Conservation (phyloP, 192 early-diverging fungal genomes). For the Coemansia sp. region DNA sequence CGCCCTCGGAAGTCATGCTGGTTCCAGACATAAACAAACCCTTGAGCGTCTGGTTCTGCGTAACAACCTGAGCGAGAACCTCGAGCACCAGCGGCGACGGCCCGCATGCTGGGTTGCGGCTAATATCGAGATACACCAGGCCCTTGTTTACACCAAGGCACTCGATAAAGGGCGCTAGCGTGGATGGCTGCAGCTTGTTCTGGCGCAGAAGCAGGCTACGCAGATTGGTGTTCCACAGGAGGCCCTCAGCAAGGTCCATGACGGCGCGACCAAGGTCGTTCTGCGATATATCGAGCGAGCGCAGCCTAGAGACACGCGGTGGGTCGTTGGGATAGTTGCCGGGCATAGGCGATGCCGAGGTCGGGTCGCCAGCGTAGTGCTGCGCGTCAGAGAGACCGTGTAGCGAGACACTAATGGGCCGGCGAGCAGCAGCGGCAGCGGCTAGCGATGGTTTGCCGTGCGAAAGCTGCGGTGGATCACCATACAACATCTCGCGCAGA, state of each 20-base stretch:
- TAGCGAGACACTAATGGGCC: conserved; percentile 47
- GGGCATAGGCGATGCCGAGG: conserved; percentile 2
- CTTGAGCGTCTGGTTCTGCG: conserved; percentile 60
- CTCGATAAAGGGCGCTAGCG: conserved; percentile 47
- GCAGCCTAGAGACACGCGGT: conserved; percentile 46
- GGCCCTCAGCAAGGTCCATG: conserved; percentile 45
- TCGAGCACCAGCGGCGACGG: conserved; percentile 33
- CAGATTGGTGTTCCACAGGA: conserved; percentile 51
- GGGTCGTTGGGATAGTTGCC: conserved; percentile 14
- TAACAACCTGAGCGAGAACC: conserved; percentile 50
- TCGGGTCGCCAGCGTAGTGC: conserved; percentile 15
- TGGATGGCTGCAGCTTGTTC: conserved; percentile 52
- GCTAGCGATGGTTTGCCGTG: conserved; percentile 8
- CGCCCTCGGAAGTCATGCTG: conserved; percentile 66
- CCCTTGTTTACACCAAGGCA: conserved; percentile 53
- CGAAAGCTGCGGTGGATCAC: conserved; percentile 46
- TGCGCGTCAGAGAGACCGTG: conserved; percentile 48
- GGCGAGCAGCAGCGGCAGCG: no score
- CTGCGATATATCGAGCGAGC: conserved; percentile 48
- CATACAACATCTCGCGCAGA: conserved; percentile 50
- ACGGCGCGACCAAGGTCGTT: conserved; percentile 48
- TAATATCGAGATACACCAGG: conserved; percentile 56
- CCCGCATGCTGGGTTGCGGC: conserved; percentile 55
- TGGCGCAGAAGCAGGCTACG: conserved; percentile 48
- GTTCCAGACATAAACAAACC: conserved; percentile 64